These are phyloP conservation scores for Elaeis oleifera DNA, from an alignment of 202 grass and related monocot species.

Conservation along the genomic window DNA sequence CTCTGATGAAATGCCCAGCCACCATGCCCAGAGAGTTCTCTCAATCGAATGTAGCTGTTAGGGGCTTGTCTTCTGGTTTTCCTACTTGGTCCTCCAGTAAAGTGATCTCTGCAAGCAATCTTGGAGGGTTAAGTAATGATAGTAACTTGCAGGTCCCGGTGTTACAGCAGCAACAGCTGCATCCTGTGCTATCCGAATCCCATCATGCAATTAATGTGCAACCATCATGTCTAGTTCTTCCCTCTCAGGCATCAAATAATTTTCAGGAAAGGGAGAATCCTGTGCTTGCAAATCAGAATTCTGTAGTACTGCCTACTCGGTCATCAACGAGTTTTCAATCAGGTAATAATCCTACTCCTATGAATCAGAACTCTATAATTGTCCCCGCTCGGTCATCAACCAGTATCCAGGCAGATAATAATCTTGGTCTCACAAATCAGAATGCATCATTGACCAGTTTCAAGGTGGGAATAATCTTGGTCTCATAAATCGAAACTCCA, in stretches of 20 bases:
- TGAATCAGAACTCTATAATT: conserved; percentile 30
- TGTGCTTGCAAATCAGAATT: conserved; percentile 32
- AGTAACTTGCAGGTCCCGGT: conserved; percentile 31
- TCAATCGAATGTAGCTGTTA: conserved; percentile 25
- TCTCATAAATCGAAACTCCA: conserved; percentile 5
- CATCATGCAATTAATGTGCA: conserved; percentile 50
- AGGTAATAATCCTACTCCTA: conserved; percentile 27
- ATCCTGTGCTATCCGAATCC: conserved; percentile 40
- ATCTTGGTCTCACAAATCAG: not conserved
- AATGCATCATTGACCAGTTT: not conserved
- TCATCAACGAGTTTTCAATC: conserved; percentile 32
- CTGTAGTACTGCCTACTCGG: conserved; percentile 25
- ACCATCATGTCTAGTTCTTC: conserved; percentile 70
- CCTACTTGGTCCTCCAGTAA: conserved; percentile 26
- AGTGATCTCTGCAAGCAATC: conserved; percentile 36
- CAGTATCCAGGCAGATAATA: too few species aligned
- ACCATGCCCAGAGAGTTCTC: conserved; percentile 41
- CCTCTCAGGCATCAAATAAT: not conserved
- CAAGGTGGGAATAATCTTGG: not conserved
- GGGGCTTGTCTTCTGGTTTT: conserved; percentile 7
- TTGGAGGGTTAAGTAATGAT: conserved; percentile 57
- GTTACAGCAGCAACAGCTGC: conserved; percentile 10
- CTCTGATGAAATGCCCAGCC: conserved; percentile 51
- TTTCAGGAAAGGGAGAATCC: too few species aligned
- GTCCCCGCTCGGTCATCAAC: not conserved